Evolutionary conservation across 371 early-diverging fungal species (phyloP).

Genomic region (Mucor lusitanicus): DNA sequence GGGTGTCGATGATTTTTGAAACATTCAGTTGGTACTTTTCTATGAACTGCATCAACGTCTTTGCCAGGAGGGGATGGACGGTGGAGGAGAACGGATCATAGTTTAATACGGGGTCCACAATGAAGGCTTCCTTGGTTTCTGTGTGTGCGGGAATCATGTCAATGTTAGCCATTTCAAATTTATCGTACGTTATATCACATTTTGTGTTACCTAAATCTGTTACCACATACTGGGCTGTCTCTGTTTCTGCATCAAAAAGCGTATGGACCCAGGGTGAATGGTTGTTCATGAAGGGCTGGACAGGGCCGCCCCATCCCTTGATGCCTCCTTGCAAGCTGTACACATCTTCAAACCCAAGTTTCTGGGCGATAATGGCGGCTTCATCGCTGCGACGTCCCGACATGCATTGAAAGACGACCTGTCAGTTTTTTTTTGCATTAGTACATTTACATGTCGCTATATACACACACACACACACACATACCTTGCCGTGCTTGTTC

Average conservation of each 20-base stretch:
- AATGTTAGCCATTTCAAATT: neutral
- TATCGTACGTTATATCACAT: neutral
- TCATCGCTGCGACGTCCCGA: constrained; percentile 44
- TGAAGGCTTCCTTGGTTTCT: constrained; percentile 45
- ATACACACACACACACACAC: too few relatives aligned
- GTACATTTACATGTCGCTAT: too few relatives aligned
- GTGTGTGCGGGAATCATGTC: neutral
- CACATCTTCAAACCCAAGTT: constrained; percentile 35
- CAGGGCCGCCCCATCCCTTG: constrained; percentile 37
- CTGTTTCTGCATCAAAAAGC: constrained; percentile 43
- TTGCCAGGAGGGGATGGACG: constrained; percentile 32
- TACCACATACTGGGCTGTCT: constrained; percentile 48
- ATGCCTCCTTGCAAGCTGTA: constrained; percentile 41
- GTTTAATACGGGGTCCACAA: constrained; percentile 48
- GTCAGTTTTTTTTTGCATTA: neutral
- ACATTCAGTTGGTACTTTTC: constrained; percentile 35
- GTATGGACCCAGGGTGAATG: constrained; percentile 53
- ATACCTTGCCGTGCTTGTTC: constrained; percentile 25
- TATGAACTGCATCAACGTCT: constrained; percentile 30
- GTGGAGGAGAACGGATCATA: constrained; percentile 41
- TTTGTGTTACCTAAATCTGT: constrained; percentile 41
- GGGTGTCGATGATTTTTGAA: constrained; percentile 51
- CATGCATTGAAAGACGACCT: constrained; percentile 46
- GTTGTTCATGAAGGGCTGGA: constrained; percentile 39
- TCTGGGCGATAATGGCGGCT: constrained; percentile 27